Conservation (phyloP, 2,329 filamentous ascomycete species). For the Aspergillus ochraceus region DNA sequence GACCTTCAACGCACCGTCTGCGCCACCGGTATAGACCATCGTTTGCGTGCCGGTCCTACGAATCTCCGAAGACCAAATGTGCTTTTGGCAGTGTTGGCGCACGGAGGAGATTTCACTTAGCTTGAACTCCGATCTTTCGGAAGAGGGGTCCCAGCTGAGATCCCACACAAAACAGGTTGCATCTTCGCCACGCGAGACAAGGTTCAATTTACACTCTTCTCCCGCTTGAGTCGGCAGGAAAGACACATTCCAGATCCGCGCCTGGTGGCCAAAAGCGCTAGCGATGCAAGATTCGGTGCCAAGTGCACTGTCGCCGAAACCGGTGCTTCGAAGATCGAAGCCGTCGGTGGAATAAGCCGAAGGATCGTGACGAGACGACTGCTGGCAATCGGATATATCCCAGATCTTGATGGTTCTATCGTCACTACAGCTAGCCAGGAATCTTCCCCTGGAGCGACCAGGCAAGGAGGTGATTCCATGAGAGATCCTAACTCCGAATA, state of each 20-base stretch:
- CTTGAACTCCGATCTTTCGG: slow-evolving; percentile 17
- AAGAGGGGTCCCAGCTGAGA: slow-evolving; percentile 42
- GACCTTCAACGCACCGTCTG: slow-evolving; percentile 66
- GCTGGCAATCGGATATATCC: slow-evolving; percentile 66
- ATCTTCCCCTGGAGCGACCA: slow-evolving; percentile 46
- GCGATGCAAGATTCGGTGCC: slow-evolving; percentile 58
- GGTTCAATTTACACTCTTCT: slow-evolving; percentile 38
- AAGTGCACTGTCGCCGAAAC: slow-evolving; percentile 53
- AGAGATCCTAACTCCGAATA: slow-evolving; percentile 87
- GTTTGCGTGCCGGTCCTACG: slow-evolving; percentile 31
- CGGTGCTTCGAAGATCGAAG: slow-evolving; percentile 56
- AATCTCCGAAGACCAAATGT: slow-evolving; percentile 75
- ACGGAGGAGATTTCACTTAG: slow-evolving; percentile 53
- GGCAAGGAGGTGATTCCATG: slow-evolving; percentile 45
- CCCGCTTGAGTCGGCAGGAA: slow-evolving; percentile 53
- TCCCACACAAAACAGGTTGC: slow-evolving; percentile 73
- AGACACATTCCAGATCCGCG: slow-evolving; percentile 83
- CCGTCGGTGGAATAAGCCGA: slow-evolving; percentile 39
- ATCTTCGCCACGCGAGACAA: slow-evolving; percentile 86
- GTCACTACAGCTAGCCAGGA: slow-evolving; percentile 93
- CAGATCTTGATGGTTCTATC: slow-evolving; percentile 87
- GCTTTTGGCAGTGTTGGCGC: slow-evolving; percentile 77
- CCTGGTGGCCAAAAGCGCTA: slow-evolving; percentile 79
- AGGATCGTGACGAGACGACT: slow-evolving; percentile 28
- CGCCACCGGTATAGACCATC: slow-evolving; percentile 72